A percentile compares a stretch with the other conserved stretches of the same genome.
These are phyloP conservation scores for Ogataea allantospora DNA, from an alignment of 805 yeast species.

Conservation along the genomic window DNA sequence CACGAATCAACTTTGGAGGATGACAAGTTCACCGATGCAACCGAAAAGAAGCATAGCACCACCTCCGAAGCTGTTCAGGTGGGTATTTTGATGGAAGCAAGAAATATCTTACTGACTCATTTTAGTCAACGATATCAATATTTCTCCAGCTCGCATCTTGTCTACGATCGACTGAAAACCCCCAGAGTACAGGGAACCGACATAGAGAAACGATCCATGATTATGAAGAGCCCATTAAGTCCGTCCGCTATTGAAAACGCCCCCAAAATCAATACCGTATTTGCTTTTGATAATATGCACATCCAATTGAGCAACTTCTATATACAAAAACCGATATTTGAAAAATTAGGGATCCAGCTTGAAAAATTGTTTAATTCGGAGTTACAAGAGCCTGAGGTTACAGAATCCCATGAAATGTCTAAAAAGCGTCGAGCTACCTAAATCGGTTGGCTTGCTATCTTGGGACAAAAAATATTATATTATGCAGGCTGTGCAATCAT, in stretches of 20 bases:
- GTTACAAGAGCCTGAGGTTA: slow-evolving; percentile 9
- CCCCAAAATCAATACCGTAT: slow-evolving; percentile 31
- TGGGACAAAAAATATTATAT: neutral
- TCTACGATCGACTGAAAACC: slow-evolving; percentile 23
- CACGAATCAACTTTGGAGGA: slow-evolving; percentile 95
- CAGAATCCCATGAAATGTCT: slow-evolving; percentile 4
- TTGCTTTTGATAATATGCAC: slow-evolving; percentile 70
- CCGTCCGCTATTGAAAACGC: slow-evolving; percentile 26
- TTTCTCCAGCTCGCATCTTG: slow-evolving; percentile 31
- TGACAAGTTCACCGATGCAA: slow-evolving; percentile 72
- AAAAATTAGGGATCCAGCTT: slow-evolving; percentile 30
- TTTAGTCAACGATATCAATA: slow-evolving; percentile 87
- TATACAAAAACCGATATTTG: slow-evolving; percentile 28
- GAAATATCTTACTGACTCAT: slow-evolving; percentile 76
- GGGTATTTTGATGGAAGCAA: slow-evolving; percentile 68
- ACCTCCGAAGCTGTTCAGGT: slow-evolving; percentile 80
- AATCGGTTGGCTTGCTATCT: neutral
- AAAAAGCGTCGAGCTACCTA: slow-evolving; percentile 11
- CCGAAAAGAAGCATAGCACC: slow-evolving; percentile 81
- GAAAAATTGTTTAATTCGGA: slow-evolving; percentile 28
- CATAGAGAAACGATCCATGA: slow-evolving; percentile 23
- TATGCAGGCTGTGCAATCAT: slow-evolving; percentile 5
- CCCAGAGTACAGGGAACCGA: slow-evolving; percentile 23
- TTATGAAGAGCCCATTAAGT: slow-evolving; percentile 20
- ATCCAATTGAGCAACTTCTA: slow-evolving; percentile 45